phyloP scores from a whole-genome alignment of 371 early-diverging fungal species.

The Actinomucor elegans region DNA sequence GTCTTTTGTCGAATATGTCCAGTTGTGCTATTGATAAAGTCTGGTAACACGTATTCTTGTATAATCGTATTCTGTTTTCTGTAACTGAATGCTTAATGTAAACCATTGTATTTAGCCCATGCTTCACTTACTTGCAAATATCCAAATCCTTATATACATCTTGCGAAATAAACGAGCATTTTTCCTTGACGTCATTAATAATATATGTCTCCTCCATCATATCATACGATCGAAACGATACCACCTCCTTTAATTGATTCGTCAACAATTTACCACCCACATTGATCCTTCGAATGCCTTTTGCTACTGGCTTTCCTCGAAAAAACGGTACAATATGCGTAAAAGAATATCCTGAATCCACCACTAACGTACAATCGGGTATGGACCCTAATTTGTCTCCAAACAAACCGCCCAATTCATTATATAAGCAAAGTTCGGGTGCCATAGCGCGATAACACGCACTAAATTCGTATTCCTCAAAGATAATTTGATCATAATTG shows the following conservation, averaged over 20 bases:
- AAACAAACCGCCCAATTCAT: constrained; percentile 54
- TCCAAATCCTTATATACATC: constrained; percentile 68
- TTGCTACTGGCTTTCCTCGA: constrained; percentile 53
- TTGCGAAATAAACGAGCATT: constrained; percentile 77
- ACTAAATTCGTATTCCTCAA: constrained; percentile 82
- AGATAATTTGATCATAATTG: constrained; percentile 79
- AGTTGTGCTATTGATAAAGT: constrained; percentile 58
- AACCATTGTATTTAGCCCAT: background rate
- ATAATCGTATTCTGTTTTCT: constrained; percentile 57
- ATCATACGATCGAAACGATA: constrained; percentile 85
- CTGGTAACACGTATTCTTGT: constrained; percentile 82
- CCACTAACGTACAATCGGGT: constrained; percentile 69
- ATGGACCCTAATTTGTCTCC: constrained; percentile 41
- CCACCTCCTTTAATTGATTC: constrained; percentile 84
- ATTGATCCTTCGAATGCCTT: constrained; percentile 68
- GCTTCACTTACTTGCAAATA: constrained; percentile 53
- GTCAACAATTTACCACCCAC: constrained; percentile 87
- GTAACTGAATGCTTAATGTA: background rate
- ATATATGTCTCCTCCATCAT: constrained; percentile 92
- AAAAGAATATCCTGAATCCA: constrained; percentile 84
- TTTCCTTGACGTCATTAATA: constrained; percentile 82
- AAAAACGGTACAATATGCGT: constrained; percentile 79
- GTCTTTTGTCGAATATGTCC: constrained; percentile 56
- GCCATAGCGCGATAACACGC: constrained; percentile 60
- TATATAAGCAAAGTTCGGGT: constrained; percentile 47